These are phyloP conservation scores for Malassezia caprae DNA, from an alignment of 1,284 basidiomycete species.

Conservation along the genomic window DNA sequence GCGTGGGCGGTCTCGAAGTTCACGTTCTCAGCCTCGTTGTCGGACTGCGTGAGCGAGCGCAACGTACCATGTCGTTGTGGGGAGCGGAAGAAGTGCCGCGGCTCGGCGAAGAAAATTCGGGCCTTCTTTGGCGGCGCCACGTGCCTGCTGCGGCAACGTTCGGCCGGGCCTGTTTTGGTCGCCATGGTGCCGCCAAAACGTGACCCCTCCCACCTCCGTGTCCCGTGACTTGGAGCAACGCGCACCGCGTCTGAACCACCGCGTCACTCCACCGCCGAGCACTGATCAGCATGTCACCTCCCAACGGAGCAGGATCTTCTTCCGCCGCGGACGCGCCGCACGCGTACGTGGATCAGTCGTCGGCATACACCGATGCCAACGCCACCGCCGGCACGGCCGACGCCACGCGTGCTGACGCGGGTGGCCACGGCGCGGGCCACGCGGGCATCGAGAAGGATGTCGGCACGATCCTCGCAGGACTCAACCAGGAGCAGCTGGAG, in stretches of 20 bases:
- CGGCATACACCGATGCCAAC: conserved; percentile 7
- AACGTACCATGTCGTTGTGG: conserved; percentile 10
- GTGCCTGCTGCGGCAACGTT: conserved; percentile 11
- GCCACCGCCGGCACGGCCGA: background rate
- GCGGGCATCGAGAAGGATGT: conserved; percentile 31
- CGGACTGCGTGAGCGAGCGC: conserved; percentile 42
- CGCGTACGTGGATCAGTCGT: conserved; percentile 16
- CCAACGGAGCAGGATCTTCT: conserved; percentile 8
- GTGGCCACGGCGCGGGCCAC: conserved; percentile 11
- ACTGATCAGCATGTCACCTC: conserved; percentile 6
- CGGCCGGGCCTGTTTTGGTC: conserved; percentile 11
- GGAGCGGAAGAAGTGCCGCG: background rate
- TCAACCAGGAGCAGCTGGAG: conserved; percentile 39
- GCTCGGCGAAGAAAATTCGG: conserved; percentile 7
- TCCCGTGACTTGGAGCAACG: conserved; percentile 19
- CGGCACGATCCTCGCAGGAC: conserved; percentile 31
- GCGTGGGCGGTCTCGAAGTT: conserved; percentile 63
- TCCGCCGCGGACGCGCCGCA: conserved; percentile 8
- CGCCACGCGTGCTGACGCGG: conserved; percentile 9
- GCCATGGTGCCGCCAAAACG: conserved; percentile 13
- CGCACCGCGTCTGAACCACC: conserved; percentile 17
- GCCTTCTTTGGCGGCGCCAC: background rate
- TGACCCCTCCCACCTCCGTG: conserved; percentile 15
- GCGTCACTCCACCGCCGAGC: conserved; percentile 8
- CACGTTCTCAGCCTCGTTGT: conserved; percentile 81